These are phyloP conservation scores for Trypanosoma scelopori DNA, from an alignment of 208 protist species.

Conservation along the genomic window DNA sequence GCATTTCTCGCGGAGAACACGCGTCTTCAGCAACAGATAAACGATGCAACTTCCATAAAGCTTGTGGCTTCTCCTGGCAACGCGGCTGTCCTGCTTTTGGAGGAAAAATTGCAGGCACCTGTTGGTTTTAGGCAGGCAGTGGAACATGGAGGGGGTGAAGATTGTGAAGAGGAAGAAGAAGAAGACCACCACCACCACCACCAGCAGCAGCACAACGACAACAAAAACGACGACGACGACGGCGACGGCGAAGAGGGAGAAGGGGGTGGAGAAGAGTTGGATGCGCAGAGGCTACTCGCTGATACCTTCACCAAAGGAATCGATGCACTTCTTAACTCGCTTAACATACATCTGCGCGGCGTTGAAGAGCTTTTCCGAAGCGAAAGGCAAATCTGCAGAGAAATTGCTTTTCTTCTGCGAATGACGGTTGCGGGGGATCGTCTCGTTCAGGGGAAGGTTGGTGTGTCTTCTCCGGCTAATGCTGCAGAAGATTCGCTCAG, in stretches of 20 bases:
- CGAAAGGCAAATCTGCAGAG: constrained; percentile 9
- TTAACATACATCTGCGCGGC: constrained; percentile 10
- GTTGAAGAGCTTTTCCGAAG: neutral
- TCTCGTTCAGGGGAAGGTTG: constrained; percentile 20
- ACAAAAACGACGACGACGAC: neutral
- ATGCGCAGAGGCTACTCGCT: constrained; percentile 11
- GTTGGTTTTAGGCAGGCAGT: neutral
- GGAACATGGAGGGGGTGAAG: neutral
- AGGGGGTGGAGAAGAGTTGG: constrained; percentile 4
- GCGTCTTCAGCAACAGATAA: constrained; percentile 45
- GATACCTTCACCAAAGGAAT: constrained; percentile 8
- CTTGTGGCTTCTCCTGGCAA: constrained; percentile 3
- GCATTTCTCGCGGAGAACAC: constrained; percentile 54
- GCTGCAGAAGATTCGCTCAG: constrained; percentile 1
- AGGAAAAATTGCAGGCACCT: constrained; percentile 5
- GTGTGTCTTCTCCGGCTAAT: neutral
- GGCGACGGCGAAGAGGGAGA: constrained; percentile 5
- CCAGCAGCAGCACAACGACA: no score
- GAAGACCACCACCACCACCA: neutral
- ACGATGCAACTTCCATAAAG: constrained; percentile 27
- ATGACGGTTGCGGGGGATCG: constrained; percentile 13
- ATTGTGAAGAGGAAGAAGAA: neutral
- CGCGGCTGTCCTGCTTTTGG: constrained; percentile 1
- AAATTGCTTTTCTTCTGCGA: constrained; percentile 19
- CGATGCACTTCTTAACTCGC: neutral